Evolutionary conservation across 768 basidiomycete species (phyloP).

Genomic region (Dentipellis sp.): DNA sequence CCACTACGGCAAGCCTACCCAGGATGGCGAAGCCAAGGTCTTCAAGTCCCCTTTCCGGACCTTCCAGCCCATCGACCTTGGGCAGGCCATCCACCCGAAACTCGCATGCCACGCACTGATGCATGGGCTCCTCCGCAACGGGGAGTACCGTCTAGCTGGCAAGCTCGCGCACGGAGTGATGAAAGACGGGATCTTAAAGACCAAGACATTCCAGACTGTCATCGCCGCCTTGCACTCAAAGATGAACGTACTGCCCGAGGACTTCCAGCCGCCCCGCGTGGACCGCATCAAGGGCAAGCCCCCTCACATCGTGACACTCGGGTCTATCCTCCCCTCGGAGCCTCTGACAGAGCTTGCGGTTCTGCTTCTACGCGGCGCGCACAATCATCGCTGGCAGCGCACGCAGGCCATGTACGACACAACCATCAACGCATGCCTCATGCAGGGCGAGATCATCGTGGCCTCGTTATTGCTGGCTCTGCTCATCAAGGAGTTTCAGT

Average conservation of each 20-base stretch:
- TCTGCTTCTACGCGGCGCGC: conserved; percentile 41
- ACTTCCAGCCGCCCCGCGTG: neutral
- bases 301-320: conserved; percentile 21
- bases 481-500: conserved; percentile 55
- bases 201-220: conserved; percentile 39
- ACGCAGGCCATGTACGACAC: conserved; percentile 52
- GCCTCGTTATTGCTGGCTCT: conserved; percentile 62
- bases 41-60: conserved; percentile 17
- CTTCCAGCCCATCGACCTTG: conserved; percentile 39
- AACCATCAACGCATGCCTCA: conserved; percentile 52
- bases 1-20: conserved; percentile 10
- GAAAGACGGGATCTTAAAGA: conserved; percentile 40
- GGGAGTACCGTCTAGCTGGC: conserved; percentile 38
- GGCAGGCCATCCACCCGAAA: conserved; percentile 42
- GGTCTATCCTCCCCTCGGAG: conserved; percentile 27
- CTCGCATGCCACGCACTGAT: conserved; percentile 55
- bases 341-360: conserved; percentile 41
- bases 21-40: conserved; percentile 4
- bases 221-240: conserved; percentile 17
- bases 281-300: neutral
- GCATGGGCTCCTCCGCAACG: conserved; percentile 51
- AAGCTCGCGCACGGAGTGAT: conserved; percentile 44
- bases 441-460: conserved; percentile 76
- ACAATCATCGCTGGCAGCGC: conserved; percentile 44
- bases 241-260: neutral